These are phyloP conservation scores for Nigrograna mackinnonii DNA, from an alignment of 2,329 filamentous ascomycete species.

Conservation along the genomic window DNA sequence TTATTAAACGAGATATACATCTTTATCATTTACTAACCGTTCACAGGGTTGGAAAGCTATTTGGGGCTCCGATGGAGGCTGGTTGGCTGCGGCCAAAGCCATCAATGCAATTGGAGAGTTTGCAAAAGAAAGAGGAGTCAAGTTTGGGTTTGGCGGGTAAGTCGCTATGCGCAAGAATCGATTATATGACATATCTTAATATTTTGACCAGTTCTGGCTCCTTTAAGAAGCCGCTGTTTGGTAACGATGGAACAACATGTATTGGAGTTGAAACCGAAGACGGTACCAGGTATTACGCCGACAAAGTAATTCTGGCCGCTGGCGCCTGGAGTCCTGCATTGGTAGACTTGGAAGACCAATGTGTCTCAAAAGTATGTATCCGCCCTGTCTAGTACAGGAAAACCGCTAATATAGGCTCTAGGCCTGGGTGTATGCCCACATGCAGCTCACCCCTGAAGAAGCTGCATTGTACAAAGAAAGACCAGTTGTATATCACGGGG, in stretches of 20 bases:
- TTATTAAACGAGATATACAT: background rate
- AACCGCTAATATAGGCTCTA: conserved; percentile 1
- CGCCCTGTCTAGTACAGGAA: too few species aligned
- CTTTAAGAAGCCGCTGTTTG: conserved; percentile 48
- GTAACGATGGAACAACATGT: conserved; percentile 38
- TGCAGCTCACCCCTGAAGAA: conserved; percentile 54
- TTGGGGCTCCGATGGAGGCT: conserved; percentile 49
- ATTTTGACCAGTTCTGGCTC: conserved; percentile 45
- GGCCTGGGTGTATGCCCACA: conserved; percentile 60
- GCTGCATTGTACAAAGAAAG: conserved; percentile 52
- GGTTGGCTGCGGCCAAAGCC: conserved; percentile 52
- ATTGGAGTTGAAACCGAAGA: conserved; percentile 47
- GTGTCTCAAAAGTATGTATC: conserved; percentile 58
- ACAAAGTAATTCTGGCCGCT: conserved; percentile 51
- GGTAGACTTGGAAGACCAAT: conserved; percentile 31
- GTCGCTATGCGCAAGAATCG: too few species aligned
- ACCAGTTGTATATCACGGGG: conserved; percentile 59
- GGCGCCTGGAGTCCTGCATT: conserved; percentile 33
- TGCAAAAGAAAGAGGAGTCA: conserved; percentile 43
- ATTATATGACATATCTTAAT: too few species aligned
- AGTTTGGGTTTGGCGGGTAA: conserved; percentile 44
- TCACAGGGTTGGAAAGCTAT: conserved; percentile 51
- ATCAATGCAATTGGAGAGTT: conserved; percentile 51
- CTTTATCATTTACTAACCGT: background rate
- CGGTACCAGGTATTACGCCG: conserved; percentile 46